Percentiles rank a stretch among this genome's conserved stretches.
These are phyloP conservation scores for Fusarium pseudocircinatum DNA, from an alignment of 2,329 filamentous ascomycete genomes.

Conservation along the genomic window DNA sequence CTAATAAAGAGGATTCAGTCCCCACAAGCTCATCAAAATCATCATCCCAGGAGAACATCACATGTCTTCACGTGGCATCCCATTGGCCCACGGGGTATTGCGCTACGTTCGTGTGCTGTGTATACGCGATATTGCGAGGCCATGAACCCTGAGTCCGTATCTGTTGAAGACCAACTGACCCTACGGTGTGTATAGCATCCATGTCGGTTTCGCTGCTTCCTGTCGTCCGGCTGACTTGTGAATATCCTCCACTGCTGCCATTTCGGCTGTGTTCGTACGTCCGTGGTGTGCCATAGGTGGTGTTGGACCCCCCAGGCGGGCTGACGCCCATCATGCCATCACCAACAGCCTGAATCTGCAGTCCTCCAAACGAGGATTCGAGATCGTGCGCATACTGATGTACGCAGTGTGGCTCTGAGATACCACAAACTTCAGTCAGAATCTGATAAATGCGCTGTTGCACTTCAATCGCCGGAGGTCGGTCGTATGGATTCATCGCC, in stretches of 20 bases:
- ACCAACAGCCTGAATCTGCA: constrained; percentile 30
- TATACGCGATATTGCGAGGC: constrained; percentile 36
- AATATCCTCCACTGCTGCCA: constrained; percentile 49
- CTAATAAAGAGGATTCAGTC: constrained; percentile 4
- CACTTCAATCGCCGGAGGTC: constrained; percentile 63
- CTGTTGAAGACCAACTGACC: constrained; percentile 36
- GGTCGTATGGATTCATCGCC: constrained; percentile 59
- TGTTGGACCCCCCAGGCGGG: constrained; percentile 32
- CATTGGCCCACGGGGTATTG: constrained; percentile 38
- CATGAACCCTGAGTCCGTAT: constrained; percentile 32
- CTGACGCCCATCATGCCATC: constrained; percentile 13
- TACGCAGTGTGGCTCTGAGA: constrained; percentile 64
- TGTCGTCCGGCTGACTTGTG: constrained; percentile 48
- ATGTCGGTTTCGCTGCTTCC: constrained; percentile 44
- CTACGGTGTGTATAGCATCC: constrained; percentile 36
- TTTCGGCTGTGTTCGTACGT: constrained; percentile 45
- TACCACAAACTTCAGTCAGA: constrained; percentile 58
- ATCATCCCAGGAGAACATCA: neutral
- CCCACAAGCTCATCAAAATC: constrained; percentile 9
- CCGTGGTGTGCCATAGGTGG: constrained; percentile 46
- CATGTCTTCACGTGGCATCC: constrained; percentile 9
- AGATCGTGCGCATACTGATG: constrained; percentile 56
- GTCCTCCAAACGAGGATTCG: constrained; percentile 37
- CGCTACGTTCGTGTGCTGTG: constrained; percentile 17
- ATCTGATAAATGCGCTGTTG: constrained; percentile 63